phyloP scores from a whole-genome alignment of 306 rosid species.

The Cucumis sativus region Cucumber_9930_V3 NC_026658.2:450501-451000 shows the following conservation, averaged over 20 bases:
- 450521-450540: background rate
- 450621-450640: background rate
- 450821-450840: constrained; percentile 67
- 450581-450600: background rate
- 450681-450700: too few relatives aligned
- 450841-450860: constrained; percentile 85
- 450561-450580: background rate
- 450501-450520: background rate
- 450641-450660: background rate
- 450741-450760: background rate
- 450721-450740: background rate
- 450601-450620: background rate
- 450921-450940: background rate
- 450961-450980: background rate
- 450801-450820: constrained; percentile 43
- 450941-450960: background rate
- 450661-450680: too few relatives aligned
- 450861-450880: constrained; percentile 49
- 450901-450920: background rate
- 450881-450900: background rate
- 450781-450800: background rate
- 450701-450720: background rate
- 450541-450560: background rate
- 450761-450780: background rate
- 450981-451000: background rate